Evolutionary conservation across 371 early-diverging fungal species (phyloP).

Genomic region (Mycotypha africana): DNA sequence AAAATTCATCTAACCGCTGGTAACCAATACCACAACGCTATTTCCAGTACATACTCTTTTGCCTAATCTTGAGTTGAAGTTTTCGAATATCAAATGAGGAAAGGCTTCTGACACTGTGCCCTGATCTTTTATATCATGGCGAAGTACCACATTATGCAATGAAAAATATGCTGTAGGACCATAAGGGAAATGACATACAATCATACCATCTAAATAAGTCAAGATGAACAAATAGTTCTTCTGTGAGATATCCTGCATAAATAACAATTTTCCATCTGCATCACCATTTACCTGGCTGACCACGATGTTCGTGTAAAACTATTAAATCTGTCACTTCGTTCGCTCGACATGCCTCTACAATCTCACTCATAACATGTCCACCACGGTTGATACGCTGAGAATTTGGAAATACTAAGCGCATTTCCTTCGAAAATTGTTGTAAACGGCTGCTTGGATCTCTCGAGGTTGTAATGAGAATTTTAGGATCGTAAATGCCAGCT

Average conservation of each 20-base stretch:
- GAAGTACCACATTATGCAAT: conserved; percentile 93
- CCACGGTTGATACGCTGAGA: conserved; percentile 98
- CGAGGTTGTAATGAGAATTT: conserved; percentile 96
- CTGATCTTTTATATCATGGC: conserved; percentile 95
- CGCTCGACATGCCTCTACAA: conserved; percentile 90
- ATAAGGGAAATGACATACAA: conserved; percentile 96
- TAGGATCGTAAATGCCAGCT: conserved; percentile 92
- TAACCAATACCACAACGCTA: too few species aligned
- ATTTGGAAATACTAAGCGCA: conserved; percentile 95
- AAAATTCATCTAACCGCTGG: too few species aligned
- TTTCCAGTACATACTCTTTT: conserved; percentile 52
- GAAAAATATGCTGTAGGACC: conserved; percentile 98
- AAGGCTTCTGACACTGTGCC: conserved; percentile 95
- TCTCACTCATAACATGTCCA: conserved; percentile 92
- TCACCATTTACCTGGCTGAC: conserved; percentile 76
- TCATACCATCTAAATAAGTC: conserved; percentile 83
- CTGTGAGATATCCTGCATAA: neutral
- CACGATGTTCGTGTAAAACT: conserved; percentile 96
- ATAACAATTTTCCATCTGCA: neutral
- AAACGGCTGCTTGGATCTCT: conserved; percentile 94
- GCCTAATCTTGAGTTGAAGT: conserved; percentile 89
- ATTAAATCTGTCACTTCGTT: conserved; percentile 97
- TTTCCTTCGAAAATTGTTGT: conserved; percentile 96
- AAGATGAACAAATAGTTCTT: too few species aligned
- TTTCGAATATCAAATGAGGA: conserved; percentile 94